Conservation (phyloP, 2,329 filamentous ascomycete genomes). For the Stagonosporopsis cucurbitacearum region DNA sequence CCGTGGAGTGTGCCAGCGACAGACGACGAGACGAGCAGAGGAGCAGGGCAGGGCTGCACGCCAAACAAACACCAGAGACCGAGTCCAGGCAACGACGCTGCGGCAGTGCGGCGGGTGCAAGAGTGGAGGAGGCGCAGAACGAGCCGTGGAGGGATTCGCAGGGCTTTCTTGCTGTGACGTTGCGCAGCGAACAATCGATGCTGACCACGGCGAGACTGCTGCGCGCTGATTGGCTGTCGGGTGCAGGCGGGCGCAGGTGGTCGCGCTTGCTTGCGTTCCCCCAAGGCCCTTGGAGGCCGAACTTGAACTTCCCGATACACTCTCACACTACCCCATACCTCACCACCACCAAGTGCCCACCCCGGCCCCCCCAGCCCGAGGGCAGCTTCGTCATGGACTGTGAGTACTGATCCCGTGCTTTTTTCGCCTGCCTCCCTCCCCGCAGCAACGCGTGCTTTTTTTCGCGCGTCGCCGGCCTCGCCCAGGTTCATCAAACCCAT, state of each 20-base stretch:
- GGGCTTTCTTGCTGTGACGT: constrained; percentile 24
- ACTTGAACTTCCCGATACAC: constrained; percentile 22
- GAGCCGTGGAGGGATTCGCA: constrained; percentile 18
- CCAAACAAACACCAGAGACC: constrained; percentile 8
- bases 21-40: constrained; percentile 5
- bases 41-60: constrained; percentile 1
- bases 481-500: constrained; percentile 45
- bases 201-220: constrained; percentile 24
- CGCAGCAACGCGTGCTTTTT: constrained; percentile 24
- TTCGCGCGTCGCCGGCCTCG: constrained; percentile 32
- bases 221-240: constrained; percentile 28
- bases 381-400: constrained; percentile 65
- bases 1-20: constrained; percentile 22
- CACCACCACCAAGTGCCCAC: constrained; percentile 34
- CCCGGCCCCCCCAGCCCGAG: constrained; percentile 42
- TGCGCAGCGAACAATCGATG: constrained; percentile 22
- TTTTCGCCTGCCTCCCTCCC: constrained; percentile 26
- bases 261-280: constrained; percentile 8
- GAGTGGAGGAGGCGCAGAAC: constrained; percentile 14
- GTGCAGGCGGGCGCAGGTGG: constrained; percentile 7
- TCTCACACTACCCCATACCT: constrained; percentile 41
- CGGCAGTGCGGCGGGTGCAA: constrained; percentile 8
- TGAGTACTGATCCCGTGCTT: constrained; percentile 56
- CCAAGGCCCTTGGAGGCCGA: constrained; percentile 25
- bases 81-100: constrained; percentile 9